Evolutionary conservation across 495 filamentous ascomycete genomes (phyloP), one percentile per base, ranked within the genome.

Genomic region (Opeltia flavorubescens): DNA sequence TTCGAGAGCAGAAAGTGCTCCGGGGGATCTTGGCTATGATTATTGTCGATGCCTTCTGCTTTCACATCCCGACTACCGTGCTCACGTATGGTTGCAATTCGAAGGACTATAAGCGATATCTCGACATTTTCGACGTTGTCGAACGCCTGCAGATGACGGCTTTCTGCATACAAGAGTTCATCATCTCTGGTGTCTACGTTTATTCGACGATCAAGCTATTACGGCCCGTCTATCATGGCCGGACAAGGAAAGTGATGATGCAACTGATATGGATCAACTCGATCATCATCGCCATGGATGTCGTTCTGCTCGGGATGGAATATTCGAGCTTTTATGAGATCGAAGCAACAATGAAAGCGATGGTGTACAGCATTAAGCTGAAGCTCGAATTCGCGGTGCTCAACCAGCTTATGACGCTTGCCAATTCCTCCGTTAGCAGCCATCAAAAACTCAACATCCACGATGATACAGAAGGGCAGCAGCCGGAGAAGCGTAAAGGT

Each of bases 321-420:
- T 75, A 70, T 51, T 59, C 69, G 5, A 63, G 64, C 46, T 54
- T 64, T n/a, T 78, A 74, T 51, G 64, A 69, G 3, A 61, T 76
- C 28, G 69, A 80, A 52, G 74, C 70, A 15, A 69, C 66, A 2
- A 60, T 75, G 33, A 80, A 80, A 59, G 69, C 64, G 4, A 66
- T 72, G 49, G 56, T 78, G 2, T 81, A 80, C 60, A 79, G 77
- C 61, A 61, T 81, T 45, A 82, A 82, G 55, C 60, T 82, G 29
- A 80, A 80, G 56, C 62, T 78, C 12, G 78, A 82, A 56, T 75
- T 77, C 46, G 70, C 68, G 11, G 72, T 81, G 38, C 66, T 81
- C 25, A 74, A 77, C 43, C 66, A 67, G 13, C 57, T 78, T 13
- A 59, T 66, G 50, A 56, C 56, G 7, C 43, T 56, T 9, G 53